A percentile compares a stretch with the other conserved stretches of the same genome.
These are phyloP conservation scores for Corylus americana DNA, from an alignment of 306 rosid genomes.

Conservation along the genomic window DNA sequence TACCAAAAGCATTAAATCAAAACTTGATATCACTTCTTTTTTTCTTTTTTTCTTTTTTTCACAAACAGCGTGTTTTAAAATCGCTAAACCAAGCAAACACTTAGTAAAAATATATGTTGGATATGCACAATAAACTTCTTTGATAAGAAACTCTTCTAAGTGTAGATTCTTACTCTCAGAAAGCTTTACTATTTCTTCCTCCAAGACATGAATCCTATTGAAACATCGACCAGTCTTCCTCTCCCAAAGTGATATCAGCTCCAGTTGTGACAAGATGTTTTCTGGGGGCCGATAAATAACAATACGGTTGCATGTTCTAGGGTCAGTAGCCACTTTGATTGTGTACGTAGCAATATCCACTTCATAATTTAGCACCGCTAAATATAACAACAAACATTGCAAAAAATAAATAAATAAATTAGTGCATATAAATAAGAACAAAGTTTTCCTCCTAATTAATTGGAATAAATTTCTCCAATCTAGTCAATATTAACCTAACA, in stretches of 20 bases:
- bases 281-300: conserved; percentile 29
- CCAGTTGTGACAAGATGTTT: conserved; percentile 42
- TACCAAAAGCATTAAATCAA: too few species aligned
- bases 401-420: neutral
- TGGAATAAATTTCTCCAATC: too few species aligned
- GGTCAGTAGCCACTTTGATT: conserved; percentile 51
- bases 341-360: conserved; percentile 44
- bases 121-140: neutral
- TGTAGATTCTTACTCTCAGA: conserved; percentile 31
- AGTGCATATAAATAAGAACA: neutral
- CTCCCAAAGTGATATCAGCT: conserved; percentile 52
- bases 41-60: too few species aligned
- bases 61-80: too few species aligned
- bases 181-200: conserved; percentile 30
- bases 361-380: conserved; percentile 50
- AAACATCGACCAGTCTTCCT: conserved; percentile 28
- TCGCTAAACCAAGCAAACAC: too few species aligned
- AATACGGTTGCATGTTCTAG: conserved; percentile 35
- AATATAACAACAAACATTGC: neutral
- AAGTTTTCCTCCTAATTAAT: too few species aligned
- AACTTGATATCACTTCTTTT: too few species aligned
- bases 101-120: too few species aligned
- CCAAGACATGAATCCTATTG: conserved; percentile 5
- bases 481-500: too few species aligned
- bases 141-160: neutral